Percentiles rank a stretch among this genome's conserved stretches.
phyloP scores from a whole-genome alignment of 2,329 filamentous ascomycete genomes.

The Colletotrichum incanum region DNA sequence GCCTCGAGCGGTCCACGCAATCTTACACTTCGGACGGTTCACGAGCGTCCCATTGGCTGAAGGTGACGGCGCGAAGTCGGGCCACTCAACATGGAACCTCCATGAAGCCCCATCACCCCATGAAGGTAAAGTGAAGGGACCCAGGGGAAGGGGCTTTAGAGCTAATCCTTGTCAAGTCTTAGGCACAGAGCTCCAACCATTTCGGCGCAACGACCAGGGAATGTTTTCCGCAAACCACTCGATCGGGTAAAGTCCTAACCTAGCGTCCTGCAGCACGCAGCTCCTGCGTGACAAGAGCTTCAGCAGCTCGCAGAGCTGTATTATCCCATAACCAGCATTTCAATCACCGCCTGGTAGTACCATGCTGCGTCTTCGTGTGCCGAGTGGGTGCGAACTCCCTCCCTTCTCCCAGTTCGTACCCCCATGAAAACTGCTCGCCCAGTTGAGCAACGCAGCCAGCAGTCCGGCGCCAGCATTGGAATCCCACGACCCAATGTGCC shows the following conservation, averaged over 20 bases:
- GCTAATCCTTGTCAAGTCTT: background rate
- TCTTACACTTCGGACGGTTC: constrained; percentile 18
- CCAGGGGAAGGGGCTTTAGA: background rate
- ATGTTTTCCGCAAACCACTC: background rate
- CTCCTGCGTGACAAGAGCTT: background rate
- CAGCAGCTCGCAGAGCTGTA: background rate
- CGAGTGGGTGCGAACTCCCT: background rate
- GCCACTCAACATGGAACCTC: constrained; percentile 17
- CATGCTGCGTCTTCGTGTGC: background rate
- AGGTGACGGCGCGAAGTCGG: background rate
- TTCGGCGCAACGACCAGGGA: background rate
- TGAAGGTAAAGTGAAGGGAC: background rate
- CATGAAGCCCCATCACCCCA: background rate
- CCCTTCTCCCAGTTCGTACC: background rate
- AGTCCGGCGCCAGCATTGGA: background rate
- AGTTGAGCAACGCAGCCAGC: background rate
- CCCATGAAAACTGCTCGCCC: background rate
- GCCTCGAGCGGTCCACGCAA: background rate
- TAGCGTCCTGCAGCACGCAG: background rate
- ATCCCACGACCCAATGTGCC: background rate
- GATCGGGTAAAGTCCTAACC: background rate
- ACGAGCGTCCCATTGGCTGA: constrained; percentile 6
- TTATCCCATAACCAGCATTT: background rate
- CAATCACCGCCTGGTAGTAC: background rate
- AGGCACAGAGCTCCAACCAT: background rate